phyloP scores from a whole-genome alignment of 306 rosid genomes.

The Prunus mume region DNA sequence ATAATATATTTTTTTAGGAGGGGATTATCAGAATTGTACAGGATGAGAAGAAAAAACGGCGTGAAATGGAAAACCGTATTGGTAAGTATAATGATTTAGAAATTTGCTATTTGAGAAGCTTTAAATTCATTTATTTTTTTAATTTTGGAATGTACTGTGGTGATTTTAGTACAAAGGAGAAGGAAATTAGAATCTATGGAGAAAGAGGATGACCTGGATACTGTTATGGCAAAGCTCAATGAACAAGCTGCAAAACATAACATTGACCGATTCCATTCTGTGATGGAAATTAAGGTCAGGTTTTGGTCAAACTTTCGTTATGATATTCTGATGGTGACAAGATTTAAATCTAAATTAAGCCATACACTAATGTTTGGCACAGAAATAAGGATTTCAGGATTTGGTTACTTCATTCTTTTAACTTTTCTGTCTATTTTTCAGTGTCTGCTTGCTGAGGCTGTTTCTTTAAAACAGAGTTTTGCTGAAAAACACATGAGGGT shows the following conservation, averaged over 20 bases:
- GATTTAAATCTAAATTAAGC: neutral
- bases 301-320: conserved; percentile 11
- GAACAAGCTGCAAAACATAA: conserved; percentile 56
- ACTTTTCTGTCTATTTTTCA: conserved; percentile 31
- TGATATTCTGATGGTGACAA: conserved; percentile 11
- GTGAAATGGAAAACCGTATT: conserved; percentile 39
- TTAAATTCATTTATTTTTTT: conserved; percentile 6
- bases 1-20: conserved; percentile 48
- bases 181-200: conserved; percentile 46
- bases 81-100: conserved; percentile 42
- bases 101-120: conserved; percentile 14
- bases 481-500: conserved; percentile 59
- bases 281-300: conserved; percentile 61
- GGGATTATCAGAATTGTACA: conserved; percentile 36
- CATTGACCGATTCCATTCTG: conserved; percentile 50
- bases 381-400: neutral
- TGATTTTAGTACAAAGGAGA: conserved; percentile 61
- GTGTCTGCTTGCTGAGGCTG: conserved; percentile 67
- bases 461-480: conserved; percentile 41
- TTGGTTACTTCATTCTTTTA: conserved; percentile 18
- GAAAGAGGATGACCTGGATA: conserved; percentile 55
- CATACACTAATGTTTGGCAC: neutral
- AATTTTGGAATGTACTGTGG: conserved; percentile 26
- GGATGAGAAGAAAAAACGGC: conserved; percentile 48
- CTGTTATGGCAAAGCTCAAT: conserved; percentile 56